Evolutionary conservation across 2,329 filamentous ascomycete genomes (phyloP).

Genomic region (Metarhizium humberi): DNA sequence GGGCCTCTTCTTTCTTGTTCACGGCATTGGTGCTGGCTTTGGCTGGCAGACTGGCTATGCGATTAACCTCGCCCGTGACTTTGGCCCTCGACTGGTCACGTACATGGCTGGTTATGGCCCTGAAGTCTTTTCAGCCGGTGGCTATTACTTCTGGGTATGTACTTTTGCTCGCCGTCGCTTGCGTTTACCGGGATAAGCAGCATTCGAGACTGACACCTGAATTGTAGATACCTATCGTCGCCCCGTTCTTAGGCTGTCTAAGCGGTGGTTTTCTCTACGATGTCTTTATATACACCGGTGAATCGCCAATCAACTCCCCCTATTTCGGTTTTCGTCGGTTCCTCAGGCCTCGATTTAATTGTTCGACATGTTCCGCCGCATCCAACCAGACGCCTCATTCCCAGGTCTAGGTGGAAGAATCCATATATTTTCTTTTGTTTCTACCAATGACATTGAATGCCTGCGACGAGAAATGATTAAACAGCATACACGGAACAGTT

Average conservation of each 20-base stretch:
- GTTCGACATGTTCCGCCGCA: constrained; percentile 25
- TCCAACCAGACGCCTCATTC: constrained; percentile 12
- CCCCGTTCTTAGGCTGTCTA: constrained; percentile 54
- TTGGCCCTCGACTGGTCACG: constrained; percentile 57
- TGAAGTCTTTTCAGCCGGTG: constrained; percentile 57
- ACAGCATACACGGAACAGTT: background rate
- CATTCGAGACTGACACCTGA: constrained; percentile 1
- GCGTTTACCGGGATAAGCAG: background rate
- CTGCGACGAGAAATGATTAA: background rate
- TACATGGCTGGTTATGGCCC: constrained; percentile 59
- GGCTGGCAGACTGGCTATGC: constrained; percentile 72
- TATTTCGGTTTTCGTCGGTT: constrained; percentile 52
- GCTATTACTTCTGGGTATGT: constrained; percentile 64
- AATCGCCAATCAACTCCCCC: constrained; percentile 60
- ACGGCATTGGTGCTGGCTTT: constrained; percentile 63
- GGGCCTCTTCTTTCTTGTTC: constrained; percentile 61
- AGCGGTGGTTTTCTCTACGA: constrained; percentile 62
- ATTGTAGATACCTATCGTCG: constrained; percentile 58
- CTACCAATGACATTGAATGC: background rate
- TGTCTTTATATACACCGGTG: constrained; percentile 57
- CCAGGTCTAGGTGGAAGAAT: constrained; percentile 10
- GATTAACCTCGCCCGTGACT: constrained; percentile 65
- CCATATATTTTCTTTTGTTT: background rate
- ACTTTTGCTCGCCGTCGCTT: background rate
- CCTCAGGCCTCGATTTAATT: constrained; percentile 19